phyloP scores from a whole-genome alignment of 768 basidiomycete species.

The Macrolepiota dolichaula region DNA sequence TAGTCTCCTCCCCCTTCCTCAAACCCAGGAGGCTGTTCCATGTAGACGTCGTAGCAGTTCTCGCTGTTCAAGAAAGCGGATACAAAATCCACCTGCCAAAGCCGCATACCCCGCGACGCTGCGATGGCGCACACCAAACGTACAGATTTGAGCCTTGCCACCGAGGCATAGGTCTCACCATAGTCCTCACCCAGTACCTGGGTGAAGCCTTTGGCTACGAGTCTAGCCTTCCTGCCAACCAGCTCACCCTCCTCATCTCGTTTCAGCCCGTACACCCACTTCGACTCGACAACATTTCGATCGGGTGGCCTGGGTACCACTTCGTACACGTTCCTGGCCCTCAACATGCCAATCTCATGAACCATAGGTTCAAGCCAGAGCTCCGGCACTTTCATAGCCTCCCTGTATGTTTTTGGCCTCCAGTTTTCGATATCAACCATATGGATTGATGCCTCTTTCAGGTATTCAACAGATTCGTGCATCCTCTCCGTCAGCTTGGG shows the following conservation, averaged over 20 bases:
- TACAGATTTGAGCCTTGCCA: slow-evolving; percentile 9
- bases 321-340: not conserved
- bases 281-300: not conserved
- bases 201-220: slow-evolving; percentile 38
- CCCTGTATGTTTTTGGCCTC: not conserved
- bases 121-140: not conserved
- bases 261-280: slow-evolving; percentile 20
- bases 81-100: not conserved
- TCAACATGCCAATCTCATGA: not conserved
- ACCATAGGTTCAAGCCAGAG: not conserved
- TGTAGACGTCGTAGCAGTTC: not conserved
- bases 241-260: slow-evolving; percentile 23
- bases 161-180: slow-evolving; percentile 13
- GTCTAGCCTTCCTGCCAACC: slow-evolving; percentile 28
- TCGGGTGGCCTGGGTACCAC: not conserved
- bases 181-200: slow-evolving; percentile 32
- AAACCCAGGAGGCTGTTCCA: not conserved
- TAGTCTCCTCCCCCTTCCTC: not conserved
- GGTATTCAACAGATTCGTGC: not conserved
- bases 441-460: not conserved
- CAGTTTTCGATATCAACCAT: not conserved
- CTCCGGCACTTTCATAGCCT: not conserved
- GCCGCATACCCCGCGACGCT: not conserved
- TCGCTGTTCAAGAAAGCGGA: not conserved
- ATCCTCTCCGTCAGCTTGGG: not conserved